Base-by-base conservation (phyloP, 2,329 filamentous ascomycete species). In the Phyllosticta paracitricarpa region DNA sequence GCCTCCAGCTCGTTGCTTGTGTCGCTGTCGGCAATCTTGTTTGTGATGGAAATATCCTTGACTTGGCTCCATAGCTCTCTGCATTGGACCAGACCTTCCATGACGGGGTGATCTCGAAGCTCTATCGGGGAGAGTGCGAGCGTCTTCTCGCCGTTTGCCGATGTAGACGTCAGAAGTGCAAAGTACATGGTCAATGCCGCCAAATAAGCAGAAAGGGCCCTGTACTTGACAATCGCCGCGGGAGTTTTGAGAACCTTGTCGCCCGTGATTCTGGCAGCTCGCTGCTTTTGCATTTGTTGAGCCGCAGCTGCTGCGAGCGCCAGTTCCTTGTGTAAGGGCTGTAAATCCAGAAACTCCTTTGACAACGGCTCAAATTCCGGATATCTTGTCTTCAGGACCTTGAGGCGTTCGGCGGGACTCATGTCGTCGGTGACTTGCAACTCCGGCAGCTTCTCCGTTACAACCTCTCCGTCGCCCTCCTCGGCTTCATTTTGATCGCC, bases 141-240 rank as follows among this genome's bases (percentile, higher is more conserved):
- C 12, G 76, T 74, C 6, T 69, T 65, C 40, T 79, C 75, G 0
- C 78, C 77, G 14, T n/a, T 58, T 26, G 56, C 30, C 57, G 86
- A 81, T 0, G 90, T 87, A 0, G 91, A 96, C 10, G 91, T 90
- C n/a, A 99, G 78, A 40, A 97, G 83, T 48, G 92, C 89, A 73
- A 99, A 96, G 74, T 99, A 99, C 84, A 96, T 92, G 56, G 89
- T 87, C 66, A 99, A 80, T 1, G 90, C 83, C 53, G 89, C 91
- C 25, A 97, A 79, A 71, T 99, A 97, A 63, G 91, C 89, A 4
- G 89, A 87, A 51, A 96, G 79, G 10, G 92, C 85, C 73, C 90
- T 86, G 71, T 89, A 87, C 72, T 93, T 94, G 62, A 90, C 80
- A 9, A 75, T 65, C 8, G 71, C 72, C 59, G 71, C 70, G 1